Conservation (phyloP, 75 land plant species). For the Sequoia sempervirens region DNA sequence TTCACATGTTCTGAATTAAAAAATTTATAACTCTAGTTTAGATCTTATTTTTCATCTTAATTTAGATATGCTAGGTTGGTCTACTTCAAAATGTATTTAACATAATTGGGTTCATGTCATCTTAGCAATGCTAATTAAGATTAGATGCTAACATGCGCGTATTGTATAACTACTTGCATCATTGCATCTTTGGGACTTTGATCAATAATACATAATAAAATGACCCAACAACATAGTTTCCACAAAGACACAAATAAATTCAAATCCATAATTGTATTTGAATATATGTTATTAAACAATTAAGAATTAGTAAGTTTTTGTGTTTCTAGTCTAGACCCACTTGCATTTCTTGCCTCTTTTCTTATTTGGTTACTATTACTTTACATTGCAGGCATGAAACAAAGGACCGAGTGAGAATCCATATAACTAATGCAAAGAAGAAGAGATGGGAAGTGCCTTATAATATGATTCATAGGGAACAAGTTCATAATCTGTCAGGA, state of each 20-base stretch:
- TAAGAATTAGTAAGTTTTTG: background rate
- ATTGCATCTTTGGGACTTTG: background rate
- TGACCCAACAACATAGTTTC: background rate
- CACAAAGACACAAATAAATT: background rate
- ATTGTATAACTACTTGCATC: background rate
- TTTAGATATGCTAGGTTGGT: background rate
- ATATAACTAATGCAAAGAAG: conserved; percentile 63
- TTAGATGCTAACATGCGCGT: too few relatives aligned
- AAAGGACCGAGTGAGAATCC: conserved; percentile 50
- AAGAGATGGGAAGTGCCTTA: conserved; percentile 85
- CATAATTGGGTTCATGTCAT: background rate
- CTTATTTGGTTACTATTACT: background rate
- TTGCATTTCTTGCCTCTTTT: background rate
- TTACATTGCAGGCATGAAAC: conserved; percentile 52
- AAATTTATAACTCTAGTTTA: background rate
- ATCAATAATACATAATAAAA: background rate
- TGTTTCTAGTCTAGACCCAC: background rate
- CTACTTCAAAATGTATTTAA: background rate
- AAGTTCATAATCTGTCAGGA: conserved; percentile 11
- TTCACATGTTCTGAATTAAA: too few relatives aligned
- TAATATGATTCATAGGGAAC: conserved; percentile 52
- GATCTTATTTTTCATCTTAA: background rate
- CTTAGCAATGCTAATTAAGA: background rate
- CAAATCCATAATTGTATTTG: background rate
- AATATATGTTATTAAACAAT: too few relatives aligned